phyloP scores from a whole-genome alignment of 2,329 filamentous ascomycete genomes.

The Xylaria multiplex region DNA sequence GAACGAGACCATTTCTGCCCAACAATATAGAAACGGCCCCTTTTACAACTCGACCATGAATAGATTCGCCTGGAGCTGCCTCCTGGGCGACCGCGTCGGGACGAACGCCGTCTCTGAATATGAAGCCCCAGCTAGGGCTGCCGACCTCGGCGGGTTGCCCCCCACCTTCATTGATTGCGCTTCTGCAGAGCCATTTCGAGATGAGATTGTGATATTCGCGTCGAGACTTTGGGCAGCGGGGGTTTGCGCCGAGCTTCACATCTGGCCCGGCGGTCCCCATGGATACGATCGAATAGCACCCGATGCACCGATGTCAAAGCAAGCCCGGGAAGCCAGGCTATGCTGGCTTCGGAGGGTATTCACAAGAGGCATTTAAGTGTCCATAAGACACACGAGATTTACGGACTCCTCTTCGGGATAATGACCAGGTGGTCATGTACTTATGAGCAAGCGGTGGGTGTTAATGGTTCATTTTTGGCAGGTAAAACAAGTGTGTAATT shows the following conservation, averaged over 20 bases:
- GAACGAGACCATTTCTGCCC: constrained; percentile 45
- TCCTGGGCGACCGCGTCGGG: constrained; percentile 46
- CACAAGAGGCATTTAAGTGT: constrained; percentile 34
- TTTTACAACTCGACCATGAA: constrained; percentile 48
- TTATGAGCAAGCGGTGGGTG: constrained; percentile 1
- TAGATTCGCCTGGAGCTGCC: constrained; percentile 47
- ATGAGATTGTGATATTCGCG: constrained; percentile 50
- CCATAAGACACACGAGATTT: not conserved
- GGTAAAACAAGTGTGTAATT: constrained; percentile 28
- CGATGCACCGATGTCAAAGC: constrained; percentile 44
- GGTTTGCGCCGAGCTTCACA: constrained; percentile 50
- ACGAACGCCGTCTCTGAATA: constrained; percentile 47
- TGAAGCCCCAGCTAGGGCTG: constrained; percentile 47
- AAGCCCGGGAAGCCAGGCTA: constrained; percentile 46
- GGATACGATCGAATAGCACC: constrained; percentile 49
- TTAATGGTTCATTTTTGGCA: constrained; percentile 23
- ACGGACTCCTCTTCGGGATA: constrained; percentile 12
- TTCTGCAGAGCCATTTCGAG: constrained; percentile 49
- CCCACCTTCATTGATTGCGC: constrained; percentile 52
- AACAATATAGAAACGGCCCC: constrained; percentile 48
- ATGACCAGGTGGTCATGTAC: constrained; percentile 14
- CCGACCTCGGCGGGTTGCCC: constrained; percentile 47
- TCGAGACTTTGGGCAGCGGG: constrained; percentile 49
- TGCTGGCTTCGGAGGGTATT: constrained; percentile 47
- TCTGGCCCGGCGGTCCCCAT: constrained; percentile 50